These are phyloP conservation scores for Suillus clintonianus DNA, from an alignment of 768 basidiomycete species.

Conservation along the genomic window DNA sequence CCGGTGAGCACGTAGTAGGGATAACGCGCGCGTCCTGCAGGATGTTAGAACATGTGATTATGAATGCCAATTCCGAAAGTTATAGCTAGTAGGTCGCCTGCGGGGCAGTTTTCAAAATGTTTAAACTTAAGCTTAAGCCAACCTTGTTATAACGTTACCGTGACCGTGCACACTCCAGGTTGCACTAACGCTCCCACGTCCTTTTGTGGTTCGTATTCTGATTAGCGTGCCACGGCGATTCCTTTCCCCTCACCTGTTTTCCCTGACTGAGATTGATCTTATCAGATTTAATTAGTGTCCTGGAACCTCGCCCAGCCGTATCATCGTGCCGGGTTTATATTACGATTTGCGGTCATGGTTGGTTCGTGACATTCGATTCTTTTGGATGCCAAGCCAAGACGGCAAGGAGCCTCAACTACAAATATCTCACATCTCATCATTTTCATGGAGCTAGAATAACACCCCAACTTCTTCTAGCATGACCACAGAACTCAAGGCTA, in stretches of 20 bases:
- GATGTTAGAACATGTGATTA: neutral
- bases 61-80: neutral
- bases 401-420: constrained; percentile 20
- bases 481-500: constrained; percentile 25
- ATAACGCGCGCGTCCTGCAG: neutral
- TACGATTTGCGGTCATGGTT: constrained; percentile 9
- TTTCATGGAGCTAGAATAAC: constrained; percentile 1
- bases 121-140: too few relatives aligned
- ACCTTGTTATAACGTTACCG: too few relatives aligned
- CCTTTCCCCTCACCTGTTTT: constrained; percentile 14
- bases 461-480: constrained; percentile 14
- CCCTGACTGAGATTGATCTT: constrained; percentile 10
- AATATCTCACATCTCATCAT: constrained; percentile 21
- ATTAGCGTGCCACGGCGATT: constrained; percentile 10
- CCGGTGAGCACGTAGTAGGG: neutral
- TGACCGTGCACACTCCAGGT: constrained; percentile 6
- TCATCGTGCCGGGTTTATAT: constrained; percentile 11
- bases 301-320: neutral
- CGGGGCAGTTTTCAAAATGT: constrained; percentile 6
- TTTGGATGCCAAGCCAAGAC: constrained; percentile 21
- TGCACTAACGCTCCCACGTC: constrained; percentile 23
- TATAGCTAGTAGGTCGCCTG: neutral
- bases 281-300: constrained; percentile 12
- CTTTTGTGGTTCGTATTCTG: constrained; percentile 16
- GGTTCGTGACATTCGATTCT: neutral